phyloP scores from a whole-genome alignment of 2,329 filamentous ascomycete species.

The Graphilbum ipis-grandicollis region DNA sequence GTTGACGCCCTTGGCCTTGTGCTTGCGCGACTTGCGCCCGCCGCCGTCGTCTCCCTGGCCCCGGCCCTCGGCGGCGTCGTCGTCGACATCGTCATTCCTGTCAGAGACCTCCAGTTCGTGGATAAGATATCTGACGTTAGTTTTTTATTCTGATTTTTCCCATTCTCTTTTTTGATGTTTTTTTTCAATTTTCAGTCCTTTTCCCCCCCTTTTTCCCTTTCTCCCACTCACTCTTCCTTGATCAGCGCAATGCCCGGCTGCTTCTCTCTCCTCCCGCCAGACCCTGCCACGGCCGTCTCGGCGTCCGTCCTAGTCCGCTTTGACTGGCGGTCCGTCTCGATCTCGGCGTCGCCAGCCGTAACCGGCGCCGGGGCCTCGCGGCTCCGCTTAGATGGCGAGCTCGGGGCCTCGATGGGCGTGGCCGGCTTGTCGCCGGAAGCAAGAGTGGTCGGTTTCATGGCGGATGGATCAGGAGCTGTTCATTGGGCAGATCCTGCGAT shows the following conservation, averaged over 20 bases:
- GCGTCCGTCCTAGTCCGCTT: slow-evolving; percentile 42
- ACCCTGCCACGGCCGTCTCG: neutral
- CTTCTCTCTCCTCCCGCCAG: slow-evolving; percentile 16
- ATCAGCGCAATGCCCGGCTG: slow-evolving; percentile 49
- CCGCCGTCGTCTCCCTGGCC: slow-evolving; percentile 9
- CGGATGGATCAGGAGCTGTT: too few species aligned
- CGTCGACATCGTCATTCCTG: slow-evolving; percentile 11
- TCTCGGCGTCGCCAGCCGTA: too few species aligned
- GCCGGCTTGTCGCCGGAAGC: neutral
- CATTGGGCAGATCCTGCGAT: too few species aligned
- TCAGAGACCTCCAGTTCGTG: neutral
- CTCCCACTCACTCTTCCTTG: slow-evolving; percentile 46
- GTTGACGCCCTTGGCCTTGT: slow-evolving; percentile 61
- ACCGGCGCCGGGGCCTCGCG: neutral
- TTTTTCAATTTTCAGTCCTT: too few species aligned
- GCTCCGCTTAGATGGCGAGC: slow-evolving; percentile 4
- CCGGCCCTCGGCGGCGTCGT: slow-evolving; percentile 31
- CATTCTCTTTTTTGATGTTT: too few species aligned
- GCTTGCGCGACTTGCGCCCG: slow-evolving; percentile 18
- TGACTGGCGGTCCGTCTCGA: slow-evolving; percentile 15
- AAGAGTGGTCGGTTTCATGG: too few species aligned
- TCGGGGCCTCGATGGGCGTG: neutral
- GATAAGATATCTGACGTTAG: slow-evolving; percentile 26
- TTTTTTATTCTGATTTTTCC: too few species aligned
- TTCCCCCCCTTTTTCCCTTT: neutral